phyloP scores from a whole-genome alignment of 306 rosid genomes.

The Fragaria nilgerrensis region DNA sequence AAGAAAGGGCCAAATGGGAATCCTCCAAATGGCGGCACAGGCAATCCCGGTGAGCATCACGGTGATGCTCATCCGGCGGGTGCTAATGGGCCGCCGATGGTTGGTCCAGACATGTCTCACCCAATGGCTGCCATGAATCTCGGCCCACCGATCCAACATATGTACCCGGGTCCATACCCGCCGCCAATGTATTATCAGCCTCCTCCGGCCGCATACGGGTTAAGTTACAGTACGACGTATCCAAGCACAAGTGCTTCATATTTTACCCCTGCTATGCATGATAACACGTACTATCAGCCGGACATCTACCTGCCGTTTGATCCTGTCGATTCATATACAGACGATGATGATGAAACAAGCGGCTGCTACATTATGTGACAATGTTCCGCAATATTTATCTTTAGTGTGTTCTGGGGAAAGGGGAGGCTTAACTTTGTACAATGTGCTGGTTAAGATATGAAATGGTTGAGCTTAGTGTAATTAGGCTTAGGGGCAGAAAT shows the following conservation, averaged over 20 bases:
- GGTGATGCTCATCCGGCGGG: conserved; percentile 21
- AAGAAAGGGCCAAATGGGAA: conserved; percentile 38
- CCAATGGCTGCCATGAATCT: conserved; percentile 24
- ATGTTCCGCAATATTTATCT: not conserved
- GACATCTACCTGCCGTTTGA: conserved; percentile 29
- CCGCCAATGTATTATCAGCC: conserved; percentile 35
- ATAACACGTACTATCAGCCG: conserved; percentile 23
- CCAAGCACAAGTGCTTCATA: conserved; percentile 46
- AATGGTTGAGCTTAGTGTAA: conserved; percentile 9
- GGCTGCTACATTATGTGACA: conserved; percentile 68
- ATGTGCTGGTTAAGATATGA: conserved; percentile 1
- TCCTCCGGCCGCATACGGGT: conserved; percentile 39
- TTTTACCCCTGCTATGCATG: conserved; percentile 54
- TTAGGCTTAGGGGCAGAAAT: conserved; percentile 6
- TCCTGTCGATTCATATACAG: conserved; percentile 30
- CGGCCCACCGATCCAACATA: conserved; percentile 48
- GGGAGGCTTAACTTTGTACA: conserved; percentile 33
- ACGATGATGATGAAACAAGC: conserved; percentile 37
- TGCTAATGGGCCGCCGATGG: not conserved
- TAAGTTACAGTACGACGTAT: conserved; percentile 60
- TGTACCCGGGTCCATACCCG: conserved; percentile 44
- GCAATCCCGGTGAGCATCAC: not conserved
- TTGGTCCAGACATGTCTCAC: conserved; percentile 13
- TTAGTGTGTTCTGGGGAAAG: conserved; percentile 10
- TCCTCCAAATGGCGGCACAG: conserved; percentile 23